Percentiles rank a stretch among this genome's conserved stretches.
Evolutionary conservation across 2,329 filamentous ascomycete genomes (phyloP).

Genomic region (Anthostomella pinea): DNA sequence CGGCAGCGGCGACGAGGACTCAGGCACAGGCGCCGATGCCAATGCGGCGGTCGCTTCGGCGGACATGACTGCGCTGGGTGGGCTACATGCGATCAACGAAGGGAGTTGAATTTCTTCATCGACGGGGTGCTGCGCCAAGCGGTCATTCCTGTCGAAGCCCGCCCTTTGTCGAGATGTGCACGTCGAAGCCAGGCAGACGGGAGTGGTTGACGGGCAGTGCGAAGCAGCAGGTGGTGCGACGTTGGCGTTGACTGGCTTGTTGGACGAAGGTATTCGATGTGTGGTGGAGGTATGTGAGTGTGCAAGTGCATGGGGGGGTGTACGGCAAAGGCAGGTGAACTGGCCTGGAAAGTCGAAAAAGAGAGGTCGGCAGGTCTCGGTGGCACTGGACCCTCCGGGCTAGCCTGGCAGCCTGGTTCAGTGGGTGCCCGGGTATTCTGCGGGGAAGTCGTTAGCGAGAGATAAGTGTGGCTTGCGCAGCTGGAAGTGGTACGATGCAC

Average conservation of each 20-base stretch:
- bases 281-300: too few species aligned
- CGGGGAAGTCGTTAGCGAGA: constrained; percentile 1
- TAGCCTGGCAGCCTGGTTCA: constrained; percentile 2
- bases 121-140: constrained; percentile 5
- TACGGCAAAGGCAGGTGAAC: too few species aligned
- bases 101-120: constrained; percentile 12
- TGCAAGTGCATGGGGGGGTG: too few species aligned
- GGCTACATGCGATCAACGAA: constrained; percentile 43
- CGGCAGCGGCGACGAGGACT: constrained; percentile 20
- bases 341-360: too few species aligned
- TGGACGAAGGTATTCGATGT: too few species aligned
- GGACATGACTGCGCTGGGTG: constrained; percentile 46
- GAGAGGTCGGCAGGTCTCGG: constrained; percentile 4
- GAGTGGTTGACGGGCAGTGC: not conserved
- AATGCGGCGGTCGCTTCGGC: constrained; percentile 51
- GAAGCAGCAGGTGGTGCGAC: too few species aligned
- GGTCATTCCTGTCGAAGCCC: not conserved
- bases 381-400: not conserved
- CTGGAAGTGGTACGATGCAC: constrained; percentile 14
- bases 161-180: not conserved
- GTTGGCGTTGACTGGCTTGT: too few species aligned
- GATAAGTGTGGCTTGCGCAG: constrained; percentile 7
- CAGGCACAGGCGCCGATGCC: constrained; percentile 36
- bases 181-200: not conserved
- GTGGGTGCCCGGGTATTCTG: constrained; percentile 1